A percentile compares a stretch with the other conserved stretches of the same genome.
phyloP scores from a whole-genome alignment of 2,329 filamentous ascomycete genomes.

The Arthroderma sp. region DNA sequence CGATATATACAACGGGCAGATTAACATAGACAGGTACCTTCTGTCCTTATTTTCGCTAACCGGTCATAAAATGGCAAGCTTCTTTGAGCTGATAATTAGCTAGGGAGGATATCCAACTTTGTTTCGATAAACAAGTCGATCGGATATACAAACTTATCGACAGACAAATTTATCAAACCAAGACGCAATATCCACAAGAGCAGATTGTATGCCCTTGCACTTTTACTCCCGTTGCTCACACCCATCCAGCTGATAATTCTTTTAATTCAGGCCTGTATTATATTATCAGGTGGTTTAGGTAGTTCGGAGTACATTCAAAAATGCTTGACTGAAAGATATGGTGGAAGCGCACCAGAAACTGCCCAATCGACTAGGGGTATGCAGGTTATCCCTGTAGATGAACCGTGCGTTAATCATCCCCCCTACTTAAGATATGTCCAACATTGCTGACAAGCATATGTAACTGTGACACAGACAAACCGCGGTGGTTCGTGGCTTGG shows the following conservation, averaged over 20 bases:
- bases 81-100: background rate
- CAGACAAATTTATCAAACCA: slow-evolving; percentile 1
- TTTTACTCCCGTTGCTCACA: background rate
- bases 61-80: background rate
- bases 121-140: slow-evolving; percentile 4
- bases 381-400: slow-evolving; percentile 20
- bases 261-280: slow-evolving; percentile 21
- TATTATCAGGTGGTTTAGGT: slow-evolving; percentile 32
- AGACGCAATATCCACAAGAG: slow-evolving; percentile 13
- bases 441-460: background rate
- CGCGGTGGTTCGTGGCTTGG: slow-evolving; percentile 6
- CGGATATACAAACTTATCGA: slow-evolving; percentile 5
- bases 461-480: slow-evolving; percentile 2
- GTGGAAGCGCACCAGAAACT: background rate
- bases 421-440: background rate
- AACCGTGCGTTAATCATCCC: slow-evolving; percentile 15
- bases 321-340: slow-evolving; percentile 15
- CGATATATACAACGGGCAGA: slow-evolving; percentile 6
- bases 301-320: slow-evolving; percentile 31
- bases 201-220: slow-evolving; percentile 15
- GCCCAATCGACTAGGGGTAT: slow-evolving; percentile 12
- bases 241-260: too few relatives aligned
- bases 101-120: slow-evolving; percentile 6
- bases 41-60: background rate
- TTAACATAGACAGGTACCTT: slow-evolving; percentile 4